These are phyloP conservation scores for Coffea canephora DNA, from an alignment of 257 asterid species.

Conservation along the genomic window DNA sequence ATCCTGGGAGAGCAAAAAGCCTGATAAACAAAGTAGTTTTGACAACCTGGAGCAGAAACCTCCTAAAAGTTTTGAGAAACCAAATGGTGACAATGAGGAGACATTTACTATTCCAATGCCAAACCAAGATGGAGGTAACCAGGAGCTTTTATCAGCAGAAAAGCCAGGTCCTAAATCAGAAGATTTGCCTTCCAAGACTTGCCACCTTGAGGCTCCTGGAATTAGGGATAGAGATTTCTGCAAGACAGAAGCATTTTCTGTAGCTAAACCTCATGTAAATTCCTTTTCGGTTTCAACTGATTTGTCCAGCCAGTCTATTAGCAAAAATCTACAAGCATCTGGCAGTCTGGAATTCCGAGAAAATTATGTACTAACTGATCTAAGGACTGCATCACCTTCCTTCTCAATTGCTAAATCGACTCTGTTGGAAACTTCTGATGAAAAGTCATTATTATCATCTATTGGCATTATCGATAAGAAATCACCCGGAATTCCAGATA, in stretches of 20 bases:
- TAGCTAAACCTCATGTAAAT: slow-evolving; percentile 36
- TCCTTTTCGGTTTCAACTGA: slow-evolving; percentile 32
- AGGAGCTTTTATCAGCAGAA: slow-evolving; percentile 7
- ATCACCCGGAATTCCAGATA: slow-evolving; percentile 30
- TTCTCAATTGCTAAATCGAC: slow-evolving; percentile 31
- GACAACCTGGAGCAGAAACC: slow-evolving; percentile 33
- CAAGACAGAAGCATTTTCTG: slow-evolving; percentile 33
- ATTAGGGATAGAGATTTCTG: slow-evolving; percentile 11
- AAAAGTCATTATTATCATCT: slow-evolving; percentile 26
- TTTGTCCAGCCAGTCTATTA: slow-evolving; percentile 36
- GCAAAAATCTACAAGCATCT: slow-evolving; percentile 31
- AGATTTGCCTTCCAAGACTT: slow-evolving; percentile 20
- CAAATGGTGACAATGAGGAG: slow-evolving; percentile 33
- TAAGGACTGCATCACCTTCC: slow-evolving; percentile 37
- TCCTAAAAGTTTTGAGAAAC: slow-evolving; percentile 24
- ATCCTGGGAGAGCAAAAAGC: slow-evolving; percentile 23
- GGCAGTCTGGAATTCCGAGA: slow-evolving; percentile 31
- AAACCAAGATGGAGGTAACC: slow-evolving; percentile 28
- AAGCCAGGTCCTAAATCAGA: slow-evolving; percentile 19
- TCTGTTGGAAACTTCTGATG: slow-evolving; percentile 31
- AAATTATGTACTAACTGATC: slow-evolving; percentile 31
- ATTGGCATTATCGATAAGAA: slow-evolving; percentile 24
- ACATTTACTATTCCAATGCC: slow-evolving; percentile 17
- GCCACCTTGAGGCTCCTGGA: slow-evolving; percentile 20
- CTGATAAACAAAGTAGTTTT: slow-evolving; percentile 28